These are phyloP conservation scores for Penicillium sp. DNA, from an alignment of 2,329 filamentous ascomycete species.

Conservation along the genomic window DNA sequence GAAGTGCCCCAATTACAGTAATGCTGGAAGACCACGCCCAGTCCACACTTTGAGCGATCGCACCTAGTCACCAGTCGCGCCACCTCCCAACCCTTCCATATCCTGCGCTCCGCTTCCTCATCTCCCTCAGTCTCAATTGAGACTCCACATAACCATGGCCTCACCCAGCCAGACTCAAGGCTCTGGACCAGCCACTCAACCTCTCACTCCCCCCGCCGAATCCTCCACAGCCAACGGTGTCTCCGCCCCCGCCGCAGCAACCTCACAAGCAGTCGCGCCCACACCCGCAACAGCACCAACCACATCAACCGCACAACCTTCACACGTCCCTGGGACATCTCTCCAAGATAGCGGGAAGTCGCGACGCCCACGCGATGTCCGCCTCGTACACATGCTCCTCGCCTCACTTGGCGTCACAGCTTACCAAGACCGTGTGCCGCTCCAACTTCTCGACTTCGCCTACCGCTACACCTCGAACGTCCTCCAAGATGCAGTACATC, in stretches of 20 bases:
- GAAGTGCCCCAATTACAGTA: background rate
- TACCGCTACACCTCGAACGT: slow-evolving; percentile 61
- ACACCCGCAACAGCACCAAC: slow-evolving; percentile 29
- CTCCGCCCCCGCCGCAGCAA: slow-evolving; percentile 29
- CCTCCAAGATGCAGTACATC: slow-evolving; percentile 59
- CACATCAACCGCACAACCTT: slow-evolving; percentile 38
- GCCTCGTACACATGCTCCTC: slow-evolving; percentile 58
- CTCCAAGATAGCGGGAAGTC: slow-evolving; percentile 55
- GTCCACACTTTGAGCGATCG: slow-evolving; percentile 12
- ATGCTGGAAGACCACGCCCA: slow-evolving; percentile 3
- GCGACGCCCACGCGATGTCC: slow-evolving; percentile 56
- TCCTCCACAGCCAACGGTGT: slow-evolving; percentile 35
- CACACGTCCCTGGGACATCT: slow-evolving; percentile 51
- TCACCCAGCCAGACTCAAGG: slow-evolving; percentile 44
- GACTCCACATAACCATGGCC: slow-evolving; percentile 36
- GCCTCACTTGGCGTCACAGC: slow-evolving; percentile 56
- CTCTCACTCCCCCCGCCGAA: slow-evolving; percentile 54
- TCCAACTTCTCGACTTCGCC: slow-evolving; percentile 60
- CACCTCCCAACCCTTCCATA: slow-evolving; percentile 12
- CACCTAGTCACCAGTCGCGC: slow-evolving; percentile 7
- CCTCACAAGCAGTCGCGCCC: slow-evolving; percentile 27
- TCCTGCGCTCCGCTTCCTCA: slow-evolving; percentile 3
- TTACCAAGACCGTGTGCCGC: slow-evolving; percentile 60
- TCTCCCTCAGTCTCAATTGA: slow-evolving; percentile 3
- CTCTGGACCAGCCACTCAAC: slow-evolving; percentile 42